Conservation (phyloP, 768 basidiomycete genomes). For the Symmetrospora coprosmae region DNA sequence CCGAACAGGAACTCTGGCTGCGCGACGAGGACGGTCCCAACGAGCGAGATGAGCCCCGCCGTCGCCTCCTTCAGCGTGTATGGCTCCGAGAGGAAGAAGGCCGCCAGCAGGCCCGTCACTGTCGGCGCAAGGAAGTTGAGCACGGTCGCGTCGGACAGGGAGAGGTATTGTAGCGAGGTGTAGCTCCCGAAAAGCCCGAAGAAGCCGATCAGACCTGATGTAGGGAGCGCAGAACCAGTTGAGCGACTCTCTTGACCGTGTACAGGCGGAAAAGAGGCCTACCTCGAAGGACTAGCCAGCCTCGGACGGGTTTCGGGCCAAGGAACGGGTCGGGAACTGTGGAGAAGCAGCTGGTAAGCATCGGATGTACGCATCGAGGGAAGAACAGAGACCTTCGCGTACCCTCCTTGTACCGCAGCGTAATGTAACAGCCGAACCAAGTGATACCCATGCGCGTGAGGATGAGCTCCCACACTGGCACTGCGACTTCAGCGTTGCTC, state of each 20-base stretch:
- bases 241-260: conserved; percentile 32
- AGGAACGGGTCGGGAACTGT: conserved; percentile 6
- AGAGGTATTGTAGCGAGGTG: conserved; percentile 53
- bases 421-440: conserved; percentile 2
- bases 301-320: conserved; percentile 2
- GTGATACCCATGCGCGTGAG: conserved; percentile 19
- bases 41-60: conserved; percentile 48
- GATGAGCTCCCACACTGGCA: conserved; percentile 20
- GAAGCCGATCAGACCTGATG: conserved; percentile 60
- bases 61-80: conserved; percentile 29
- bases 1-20: conserved; percentile 64
- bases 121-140: conserved; percentile 62
- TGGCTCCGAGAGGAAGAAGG: conserved; percentile 28
- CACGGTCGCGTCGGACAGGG: conserved; percentile 62
- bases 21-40: conserved; percentile 68
- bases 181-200: conserved; percentile 45
- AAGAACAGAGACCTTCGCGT: no score
- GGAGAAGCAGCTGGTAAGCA: not conserved
- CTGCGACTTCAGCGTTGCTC: conserved; percentile 8
- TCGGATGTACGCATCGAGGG: not conserved
- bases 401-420: not conserved
- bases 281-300: conserved; percentile 9
- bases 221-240: conserved; percentile 46
- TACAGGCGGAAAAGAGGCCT: not conserved
- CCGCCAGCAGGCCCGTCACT: conserved; percentile 45